Evolutionary conservation across 1,139 yeast species (phyloP).

Genomic region (Saccharomycopsis hybrid): DNA sequence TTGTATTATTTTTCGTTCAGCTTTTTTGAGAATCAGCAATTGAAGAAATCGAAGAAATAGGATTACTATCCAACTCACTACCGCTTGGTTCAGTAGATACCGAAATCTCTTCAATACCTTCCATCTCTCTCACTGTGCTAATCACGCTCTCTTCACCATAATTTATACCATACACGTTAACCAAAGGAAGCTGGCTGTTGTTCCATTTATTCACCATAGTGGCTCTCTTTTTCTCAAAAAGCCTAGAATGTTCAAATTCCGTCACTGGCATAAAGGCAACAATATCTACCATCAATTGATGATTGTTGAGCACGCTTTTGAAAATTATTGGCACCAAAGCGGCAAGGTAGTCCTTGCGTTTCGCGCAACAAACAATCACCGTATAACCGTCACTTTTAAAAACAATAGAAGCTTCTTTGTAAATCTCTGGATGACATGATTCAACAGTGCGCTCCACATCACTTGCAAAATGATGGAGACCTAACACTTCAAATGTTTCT

Average conservation of each 20-base stretch:
- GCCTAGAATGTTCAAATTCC: slow-evolving; percentile 59
- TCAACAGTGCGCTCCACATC: slow-evolving; percentile 80
- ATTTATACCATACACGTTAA: slow-evolving; percentile 44
- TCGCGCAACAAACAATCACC: slow-evolving; percentile 71
- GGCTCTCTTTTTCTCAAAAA: slow-evolving; percentile 74
- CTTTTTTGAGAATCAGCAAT: no score
- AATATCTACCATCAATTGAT: slow-evolving; percentile 79
- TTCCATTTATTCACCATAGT: slow-evolving; percentile 54
- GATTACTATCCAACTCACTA: not conserved
- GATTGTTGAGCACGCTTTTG: slow-evolving; percentile 70
- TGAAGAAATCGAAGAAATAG: slow-evolving; percentile 1
- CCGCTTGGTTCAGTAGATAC: not conserved
- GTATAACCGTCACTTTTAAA: slow-evolving; percentile 81
- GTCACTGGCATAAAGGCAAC: slow-evolving; percentile 71
- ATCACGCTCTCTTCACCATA: slow-evolving; percentile 63
- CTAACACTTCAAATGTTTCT: slow-evolving; percentile 87
- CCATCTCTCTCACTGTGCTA: slow-evolving; percentile 46
- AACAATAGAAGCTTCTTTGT: slow-evolving; percentile 56
- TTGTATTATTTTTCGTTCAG: no score
- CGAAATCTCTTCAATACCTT: slow-evolving; percentile 22
- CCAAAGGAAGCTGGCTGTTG: slow-evolving; percentile 35
- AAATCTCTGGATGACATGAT: slow-evolving; percentile 52
- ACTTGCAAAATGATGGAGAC: slow-evolving; percentile 82
- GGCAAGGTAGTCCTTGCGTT: slow-evolving; percentile 45
- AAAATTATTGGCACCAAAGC: slow-evolving; percentile 80